Evolutionary conservation across 306 rosid genomes (phyloP).

Genomic region (Prinsepia uniflora): DNA sequence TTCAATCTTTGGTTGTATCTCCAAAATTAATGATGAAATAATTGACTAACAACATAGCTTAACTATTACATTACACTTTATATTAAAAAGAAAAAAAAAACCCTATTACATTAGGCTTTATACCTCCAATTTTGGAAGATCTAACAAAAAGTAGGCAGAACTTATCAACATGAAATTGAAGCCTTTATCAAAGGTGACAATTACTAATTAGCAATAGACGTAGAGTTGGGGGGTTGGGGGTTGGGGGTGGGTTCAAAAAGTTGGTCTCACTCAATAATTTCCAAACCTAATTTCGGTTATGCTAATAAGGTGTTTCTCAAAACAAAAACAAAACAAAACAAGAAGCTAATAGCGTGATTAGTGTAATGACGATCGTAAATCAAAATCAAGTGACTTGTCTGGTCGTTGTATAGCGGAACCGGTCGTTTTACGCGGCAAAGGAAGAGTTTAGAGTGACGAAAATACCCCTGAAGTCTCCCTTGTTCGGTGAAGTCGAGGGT

Average conservation of each 20-base stretch:
- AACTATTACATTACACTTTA: background rate
- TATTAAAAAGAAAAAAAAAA: too few relatives aligned
- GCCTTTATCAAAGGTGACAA: background rate
- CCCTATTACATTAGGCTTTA: too few relatives aligned
- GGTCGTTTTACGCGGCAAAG: conserved; percentile 49
- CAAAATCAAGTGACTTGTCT: background rate
- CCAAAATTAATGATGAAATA: background rate
- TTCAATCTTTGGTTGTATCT: too few relatives aligned
- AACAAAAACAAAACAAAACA: too few relatives aligned
- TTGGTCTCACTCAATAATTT: conserved; percentile 3
- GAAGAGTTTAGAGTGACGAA: conserved; percentile 4
- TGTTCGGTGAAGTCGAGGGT: conserved; percentile 23
- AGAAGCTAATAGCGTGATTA: background rate
- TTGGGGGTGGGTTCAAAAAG: conserved; percentile 10
- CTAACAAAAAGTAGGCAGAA: background rate
- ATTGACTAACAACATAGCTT: background rate
- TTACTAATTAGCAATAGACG: background rate
- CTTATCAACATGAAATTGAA: background rate
- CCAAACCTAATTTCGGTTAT: background rate
- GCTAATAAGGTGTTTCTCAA: too few relatives aligned
- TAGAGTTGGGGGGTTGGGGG: background rate
- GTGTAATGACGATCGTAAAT: background rate
- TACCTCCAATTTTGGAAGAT: background rate
- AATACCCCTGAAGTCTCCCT: conserved; percentile 13
- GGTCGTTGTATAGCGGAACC: conserved; percentile 14